Percentiles rank a stretch among this genome's conserved stretches.
Evolutionary conservation across 805 yeast species (phyloP).

Genomic region (Pichia nakasei): DNA sequence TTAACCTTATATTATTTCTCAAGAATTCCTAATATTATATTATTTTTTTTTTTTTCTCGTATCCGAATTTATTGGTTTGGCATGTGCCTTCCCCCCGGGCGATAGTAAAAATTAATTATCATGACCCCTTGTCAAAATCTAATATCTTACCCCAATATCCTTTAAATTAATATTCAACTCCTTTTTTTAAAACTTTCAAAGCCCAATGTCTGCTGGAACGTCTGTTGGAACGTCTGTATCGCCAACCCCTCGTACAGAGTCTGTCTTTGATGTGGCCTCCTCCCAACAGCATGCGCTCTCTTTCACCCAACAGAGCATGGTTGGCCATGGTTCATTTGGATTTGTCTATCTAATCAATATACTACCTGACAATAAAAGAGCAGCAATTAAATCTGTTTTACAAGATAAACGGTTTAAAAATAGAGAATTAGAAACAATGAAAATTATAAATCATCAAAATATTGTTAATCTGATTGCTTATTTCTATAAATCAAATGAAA

Average conservation of each 20-base stretch:
- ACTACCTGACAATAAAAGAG: constrained; percentile 62
- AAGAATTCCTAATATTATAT: no score
- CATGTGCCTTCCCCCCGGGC: no score
- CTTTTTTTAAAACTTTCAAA: no score
- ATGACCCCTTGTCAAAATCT: no score
- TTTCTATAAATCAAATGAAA: constrained; percentile 57
- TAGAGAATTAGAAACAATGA: constrained; percentile 94
- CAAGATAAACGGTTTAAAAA: constrained; percentile 93
- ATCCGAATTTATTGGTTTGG: no score
- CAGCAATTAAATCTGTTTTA: constrained; percentile 92
- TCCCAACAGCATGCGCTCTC: constrained; percentile 55
- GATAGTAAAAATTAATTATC: no score
- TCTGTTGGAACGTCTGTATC: background rate
- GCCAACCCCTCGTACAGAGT: constrained; percentile 40
- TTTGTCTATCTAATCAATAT: constrained; percentile 88
- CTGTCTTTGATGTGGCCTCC: constrained; percentile 63
- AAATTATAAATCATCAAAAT: constrained; percentile 74
- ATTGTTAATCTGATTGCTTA: constrained; percentile 82
- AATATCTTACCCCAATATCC: no score
- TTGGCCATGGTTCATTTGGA: constrained; percentile 99
- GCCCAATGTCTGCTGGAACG: background rate
- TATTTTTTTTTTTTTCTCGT: background rate
- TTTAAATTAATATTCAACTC: no score
- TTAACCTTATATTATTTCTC: background rate
- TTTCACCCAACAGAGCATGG: constrained; percentile 78